These are phyloP conservation scores for Russula dissimulans DNA, from an alignment of 768 basidiomycete species.

Conservation along the genomic window DNA sequence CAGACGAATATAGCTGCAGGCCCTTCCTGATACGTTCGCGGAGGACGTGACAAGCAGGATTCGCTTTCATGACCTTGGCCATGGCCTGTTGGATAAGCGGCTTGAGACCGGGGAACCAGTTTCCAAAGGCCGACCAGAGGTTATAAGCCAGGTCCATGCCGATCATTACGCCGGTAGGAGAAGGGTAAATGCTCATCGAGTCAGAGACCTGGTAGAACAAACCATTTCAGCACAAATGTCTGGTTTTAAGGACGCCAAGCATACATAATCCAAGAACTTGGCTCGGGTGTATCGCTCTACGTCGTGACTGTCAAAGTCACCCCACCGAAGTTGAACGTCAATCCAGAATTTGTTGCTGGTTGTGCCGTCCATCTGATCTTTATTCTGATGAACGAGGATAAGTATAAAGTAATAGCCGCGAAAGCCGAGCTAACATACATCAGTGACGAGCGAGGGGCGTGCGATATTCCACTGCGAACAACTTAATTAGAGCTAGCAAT, in stretches of 20 bases:
- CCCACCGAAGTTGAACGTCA: constrained; percentile 92
- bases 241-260: constrained; percentile 22
- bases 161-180: constrained; percentile 97
- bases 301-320: constrained; percentile 98
- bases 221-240: background rate
- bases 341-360: constrained; percentile 99
- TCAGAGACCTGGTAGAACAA: constrained; percentile 60
- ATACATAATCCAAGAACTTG: constrained; percentile 95
- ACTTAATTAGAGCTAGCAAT: background rate
- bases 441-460: constrained; percentile 89
- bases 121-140: constrained; percentile 96
- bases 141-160: constrained; percentile 99
- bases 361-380: constrained; percentile 95
- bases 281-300: constrained; percentile 98
- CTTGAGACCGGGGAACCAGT: constrained; percentile 99
- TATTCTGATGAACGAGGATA: constrained; percentile 42
- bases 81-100: constrained; percentile 97
- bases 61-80: constrained; percentile 99
- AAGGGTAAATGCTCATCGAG: constrained; percentile 98
- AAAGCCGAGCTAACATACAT: constrained; percentile 42
- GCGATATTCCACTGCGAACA: constrained; percentile 85
- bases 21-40: constrained; percentile 99
- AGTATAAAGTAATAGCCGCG: background rate
- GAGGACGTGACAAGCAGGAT: constrained; percentile 93
- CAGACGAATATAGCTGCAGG: constrained; percentile 95